phyloP scores from a whole-genome alignment of 345 rosid genomes.

The Aquilaria malaccensis region DNA sequence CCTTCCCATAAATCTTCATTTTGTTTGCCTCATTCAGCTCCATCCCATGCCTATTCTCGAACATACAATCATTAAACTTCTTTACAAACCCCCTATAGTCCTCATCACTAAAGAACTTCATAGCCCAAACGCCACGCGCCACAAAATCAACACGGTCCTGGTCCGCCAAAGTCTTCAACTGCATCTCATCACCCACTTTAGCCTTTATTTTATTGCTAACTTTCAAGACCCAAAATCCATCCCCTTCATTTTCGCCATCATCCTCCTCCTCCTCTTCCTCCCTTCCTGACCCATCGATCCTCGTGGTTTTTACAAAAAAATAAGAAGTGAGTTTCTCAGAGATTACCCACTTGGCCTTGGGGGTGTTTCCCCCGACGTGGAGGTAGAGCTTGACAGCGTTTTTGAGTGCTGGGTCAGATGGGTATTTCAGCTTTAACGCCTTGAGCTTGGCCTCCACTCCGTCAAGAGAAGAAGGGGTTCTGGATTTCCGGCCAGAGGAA shows the following conservation, averaged over 20 bases:
- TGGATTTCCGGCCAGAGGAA: slow-evolving; percentile 27
- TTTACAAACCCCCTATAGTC: slow-evolving; percentile 41
- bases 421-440: slow-evolving; percentile 61
- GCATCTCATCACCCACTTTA: slow-evolving; percentile 56
- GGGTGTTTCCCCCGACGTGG: slow-evolving; percentile 65
- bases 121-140: slow-evolving; percentile 82
- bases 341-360: slow-evolving; percentile 74
- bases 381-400: slow-evolving; percentile 59
- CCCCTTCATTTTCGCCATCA: slow-evolving; percentile 32
- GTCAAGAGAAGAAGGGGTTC: slow-evolving; percentile 50
- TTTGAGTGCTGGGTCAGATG: slow-evolving; percentile 28
- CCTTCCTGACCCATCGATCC: slow-evolving; percentile 14
- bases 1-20: slow-evolving; percentile 82
- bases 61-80: slow-evolving; percentile 63
- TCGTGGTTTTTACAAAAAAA: slow-evolving; percentile 43
- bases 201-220: slow-evolving; percentile 51
- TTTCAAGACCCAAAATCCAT: slow-evolving; percentile 56
- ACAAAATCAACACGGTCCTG: slow-evolving; percentile 94
- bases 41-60: slow-evolving; percentile 81
- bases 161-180: slow-evolving; percentile 59
- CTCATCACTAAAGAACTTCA: slow-evolving; percentile 60
- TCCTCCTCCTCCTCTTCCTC: slow-evolving; percentile 36
- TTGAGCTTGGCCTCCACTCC: slow-evolving; percentile 62
- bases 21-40: slow-evolving; percentile 78
- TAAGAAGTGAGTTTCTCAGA: slow-evolving; percentile 59